Conservation (phyloP, 345 rosid species). For the Dipteronia dyeriana region DNA sequence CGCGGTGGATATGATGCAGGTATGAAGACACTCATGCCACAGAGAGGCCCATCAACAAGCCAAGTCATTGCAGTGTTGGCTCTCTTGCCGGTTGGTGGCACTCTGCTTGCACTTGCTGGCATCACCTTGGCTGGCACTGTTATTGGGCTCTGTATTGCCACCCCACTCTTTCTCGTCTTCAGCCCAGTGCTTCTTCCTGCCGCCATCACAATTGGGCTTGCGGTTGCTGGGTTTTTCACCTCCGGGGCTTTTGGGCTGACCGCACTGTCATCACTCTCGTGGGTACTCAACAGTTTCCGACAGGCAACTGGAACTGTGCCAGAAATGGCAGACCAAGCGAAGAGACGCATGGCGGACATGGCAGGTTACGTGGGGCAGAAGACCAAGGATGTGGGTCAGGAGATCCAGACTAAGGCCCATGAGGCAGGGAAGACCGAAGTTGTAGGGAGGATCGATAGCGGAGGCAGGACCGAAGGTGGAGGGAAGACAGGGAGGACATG, state of each 20-base stretch:
- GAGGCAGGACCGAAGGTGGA: slow-evolving; percentile 6
- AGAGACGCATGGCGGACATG: slow-evolving; percentile 43
- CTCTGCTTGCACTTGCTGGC: slow-evolving; percentile 67
- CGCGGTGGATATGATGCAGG: slow-evolving; percentile 40
- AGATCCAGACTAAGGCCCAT: slow-evolving; percentile 52
- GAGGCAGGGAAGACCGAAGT: slow-evolving; percentile 32
- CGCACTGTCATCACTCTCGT: slow-evolving; percentile 62
- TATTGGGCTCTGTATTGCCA: slow-evolving; percentile 56
- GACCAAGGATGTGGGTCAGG: slow-evolving; percentile 68
- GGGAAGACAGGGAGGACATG: slow-evolving; percentile 23
- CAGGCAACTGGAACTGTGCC: slow-evolving; percentile 32
- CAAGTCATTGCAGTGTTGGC: slow-evolving; percentile 56
- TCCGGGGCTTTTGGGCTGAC: slow-evolving; percentile 79
- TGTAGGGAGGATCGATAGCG: background rate
- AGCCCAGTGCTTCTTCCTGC: slow-evolving; percentile 87
- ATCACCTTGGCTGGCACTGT: slow-evolving; percentile 63
- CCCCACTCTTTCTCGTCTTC: slow-evolving; percentile 67
- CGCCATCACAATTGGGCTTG: slow-evolving; percentile 48
- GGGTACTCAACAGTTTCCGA: slow-evolving; percentile 49
- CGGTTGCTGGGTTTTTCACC: slow-evolving; percentile 57
- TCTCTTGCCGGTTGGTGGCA: slow-evolving; percentile 56
- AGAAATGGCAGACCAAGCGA: slow-evolving; percentile 53
- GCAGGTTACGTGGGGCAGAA: slow-evolving; percentile 58
- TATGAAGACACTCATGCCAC: slow-evolving; percentile 24
- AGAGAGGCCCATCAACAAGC: slow-evolving; percentile 55